A percentile compares a stretch with the other conserved stretches of the same genome.
Conservation (phyloP, 176 grass and related monocot genomes). For the Rhynchospora pubera region DNA sequence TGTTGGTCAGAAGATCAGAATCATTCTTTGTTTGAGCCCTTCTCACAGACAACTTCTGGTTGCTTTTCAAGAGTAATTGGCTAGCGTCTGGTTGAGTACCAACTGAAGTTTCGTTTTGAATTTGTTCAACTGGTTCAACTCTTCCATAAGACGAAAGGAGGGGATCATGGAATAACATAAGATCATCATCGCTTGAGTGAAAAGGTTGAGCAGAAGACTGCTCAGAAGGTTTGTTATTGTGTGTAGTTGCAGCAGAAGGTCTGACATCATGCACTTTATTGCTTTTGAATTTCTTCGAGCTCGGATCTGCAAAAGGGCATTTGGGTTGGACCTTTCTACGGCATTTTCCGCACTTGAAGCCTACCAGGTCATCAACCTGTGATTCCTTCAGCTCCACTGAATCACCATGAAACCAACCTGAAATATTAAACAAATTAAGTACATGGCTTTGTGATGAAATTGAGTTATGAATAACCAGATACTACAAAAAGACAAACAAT, state of each 20-base stretch:
- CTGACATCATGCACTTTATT: constrained; percentile 8
- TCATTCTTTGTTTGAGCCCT: constrained; percentile 44
- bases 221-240: background rate
- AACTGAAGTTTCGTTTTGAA: constrained; percentile 21
- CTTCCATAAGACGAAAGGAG: constrained; percentile 28
- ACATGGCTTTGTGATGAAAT: background rate
- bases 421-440: constrained; percentile 22
- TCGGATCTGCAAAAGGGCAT: constrained; percentile 61
- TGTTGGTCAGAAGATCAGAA: constrained; percentile 34
- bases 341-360: constrained; percentile 81
- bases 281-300: constrained; percentile 33
- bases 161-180: constrained; percentile 27
- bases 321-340: constrained; percentile 69
- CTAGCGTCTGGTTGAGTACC: background rate
- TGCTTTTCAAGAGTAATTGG: constrained; percentile 19
- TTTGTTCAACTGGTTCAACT: constrained; percentile 17
- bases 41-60: constrained; percentile 61
- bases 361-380: constrained; percentile 49
- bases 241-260: background rate
- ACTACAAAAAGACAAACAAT: constrained; percentile 9
- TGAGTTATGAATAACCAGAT: constrained; percentile 8
- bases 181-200: constrained; percentile 6
- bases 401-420: constrained; percentile 97
- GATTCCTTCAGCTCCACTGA: constrained; percentile 79
- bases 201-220: background rate